These are phyloP conservation scores for Didymosphaeria variabile DNA, from an alignment of 2,329 filamentous ascomycete species.

Conservation along the genomic window DNA sequence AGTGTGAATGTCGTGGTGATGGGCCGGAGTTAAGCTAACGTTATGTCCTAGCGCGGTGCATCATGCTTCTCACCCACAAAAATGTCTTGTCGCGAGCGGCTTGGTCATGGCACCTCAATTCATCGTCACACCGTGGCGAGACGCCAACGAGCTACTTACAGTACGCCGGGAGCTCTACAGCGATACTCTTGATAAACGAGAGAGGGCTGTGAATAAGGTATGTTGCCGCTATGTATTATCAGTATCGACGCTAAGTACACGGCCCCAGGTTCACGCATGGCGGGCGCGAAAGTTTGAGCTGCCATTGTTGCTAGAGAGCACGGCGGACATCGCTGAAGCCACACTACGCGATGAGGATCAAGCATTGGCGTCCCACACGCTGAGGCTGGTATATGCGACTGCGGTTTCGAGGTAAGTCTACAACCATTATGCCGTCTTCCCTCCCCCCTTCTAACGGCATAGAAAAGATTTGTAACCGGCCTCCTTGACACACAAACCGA, in stretches of 20 bases:
- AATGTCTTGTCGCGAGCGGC: neutral
- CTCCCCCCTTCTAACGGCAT: conserved; percentile 9
- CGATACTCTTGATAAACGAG: conserved; percentile 36
- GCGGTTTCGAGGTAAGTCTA: conserved; percentile 72
- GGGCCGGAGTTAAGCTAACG: neutral
- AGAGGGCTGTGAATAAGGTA: conserved; percentile 52
- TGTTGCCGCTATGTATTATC: conserved; percentile 15
- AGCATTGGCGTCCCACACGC: conserved; percentile 64
- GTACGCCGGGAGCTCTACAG: conserved; percentile 70
- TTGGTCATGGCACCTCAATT: conserved; percentile 52
- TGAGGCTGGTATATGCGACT: conserved; percentile 75
- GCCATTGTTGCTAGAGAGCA: conserved; percentile 82
- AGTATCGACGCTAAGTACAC: neutral
- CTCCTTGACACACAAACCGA: conserved; percentile 71
- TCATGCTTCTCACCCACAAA: neutral
- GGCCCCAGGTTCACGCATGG: conserved; percentile 45
- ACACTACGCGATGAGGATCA: conserved; percentile 68
- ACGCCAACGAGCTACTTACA: conserved; percentile 69
- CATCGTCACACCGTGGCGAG: conserved; percentile 77
- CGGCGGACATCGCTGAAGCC: conserved; percentile 75
- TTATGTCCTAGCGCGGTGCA: neutral
- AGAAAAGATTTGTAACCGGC: conserved; percentile 78
- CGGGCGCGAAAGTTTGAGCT: conserved; percentile 51
- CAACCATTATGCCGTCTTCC: neutral
- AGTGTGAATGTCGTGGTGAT: neutral